phyloP scores from a whole-genome alignment of 116 monocot genomes.

The Zostera marina region DNA sequence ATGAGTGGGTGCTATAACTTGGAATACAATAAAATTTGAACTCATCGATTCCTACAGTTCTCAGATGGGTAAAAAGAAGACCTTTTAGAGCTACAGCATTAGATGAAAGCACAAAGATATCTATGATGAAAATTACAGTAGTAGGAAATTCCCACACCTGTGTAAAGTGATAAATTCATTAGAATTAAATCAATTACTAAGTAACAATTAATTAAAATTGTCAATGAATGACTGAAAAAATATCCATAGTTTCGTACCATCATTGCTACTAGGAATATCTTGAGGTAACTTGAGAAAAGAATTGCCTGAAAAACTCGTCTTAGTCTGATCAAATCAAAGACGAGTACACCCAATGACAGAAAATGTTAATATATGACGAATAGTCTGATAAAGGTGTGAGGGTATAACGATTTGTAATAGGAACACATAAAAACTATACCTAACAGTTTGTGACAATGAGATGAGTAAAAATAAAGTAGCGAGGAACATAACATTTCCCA shows the following conservation, averaged over 20 bases:
- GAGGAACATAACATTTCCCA: conserved; percentile 43
- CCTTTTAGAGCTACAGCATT: conserved; percentile 71
- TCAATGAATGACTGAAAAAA: neutral
- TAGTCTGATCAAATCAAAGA: conserved; percentile 16
- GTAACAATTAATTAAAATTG: neutral
- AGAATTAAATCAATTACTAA: neutral
- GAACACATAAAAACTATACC: conserved; percentile 1
- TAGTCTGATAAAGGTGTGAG: neutral
- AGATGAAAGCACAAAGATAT: conserved; percentile 67
- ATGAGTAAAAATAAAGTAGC: conserved; percentile 26
- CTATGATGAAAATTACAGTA: conserved; percentile 45
- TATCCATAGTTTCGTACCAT: conserved; percentile 25
- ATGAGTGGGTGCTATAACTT: neutral
- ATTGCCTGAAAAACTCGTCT: conserved; percentile 37
- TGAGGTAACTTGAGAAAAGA: conserved; percentile 81
- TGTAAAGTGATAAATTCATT: conserved; percentile 1
- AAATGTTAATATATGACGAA: no score
- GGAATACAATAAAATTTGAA: neutral
- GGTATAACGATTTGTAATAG: neutral
- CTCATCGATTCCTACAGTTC: neutral
- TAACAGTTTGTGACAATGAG: conserved; percentile 7
- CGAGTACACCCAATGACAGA: neutral
- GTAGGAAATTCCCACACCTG: conserved; percentile 90
- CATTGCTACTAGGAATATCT: conserved; percentile 53
- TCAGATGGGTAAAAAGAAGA: conserved; percentile 8